Evolutionary conservation across 495 filamentous ascomycete genomes (phyloP), one percentile per base, ranked within the genome.

Genomic region (Aspergillus affinis): DNA sequence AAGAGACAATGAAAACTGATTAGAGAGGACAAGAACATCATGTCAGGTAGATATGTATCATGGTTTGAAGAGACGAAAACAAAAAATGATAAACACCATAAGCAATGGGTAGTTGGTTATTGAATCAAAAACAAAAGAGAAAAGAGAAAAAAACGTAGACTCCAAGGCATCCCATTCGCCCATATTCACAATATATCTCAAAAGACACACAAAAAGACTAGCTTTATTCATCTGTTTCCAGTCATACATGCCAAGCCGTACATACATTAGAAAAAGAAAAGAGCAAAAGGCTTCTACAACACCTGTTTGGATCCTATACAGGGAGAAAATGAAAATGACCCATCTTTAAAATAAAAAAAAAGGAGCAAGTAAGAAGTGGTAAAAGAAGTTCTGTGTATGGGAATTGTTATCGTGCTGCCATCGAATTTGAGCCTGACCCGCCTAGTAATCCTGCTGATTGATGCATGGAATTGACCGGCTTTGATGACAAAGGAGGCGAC

Each of bases 401-500:
- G 36, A 29, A 3, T 10, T 12, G 52, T 52, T 65, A 80, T 59
- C 75, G 75, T 29, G 72, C 68, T 19, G 66, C 65, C 69, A 78
- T 76, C 30, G 72, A 70, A 55, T 69, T 77, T 56, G 70, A 66
- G 30, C 71, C 64, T 30, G 76, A 50, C 20, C 69, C 66, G 65
- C 66, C 54, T 62, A 67, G 51, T 64, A 73, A 50, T 59, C 71
- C 55, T 23, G 61, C 19, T 56, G 76, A 61, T 58, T 74, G 73
- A 62, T 80, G 75, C 32, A 78, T 59, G 29, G 67, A 66, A 56
- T 73, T 72, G 53, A 71, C 71, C 17, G 71, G 58, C 54, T 75
- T 77, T 6, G 73, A 65, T 15, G 70, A 54, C 21, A 74, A 51
- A 20, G 71, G 56, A 18, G 75, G 75, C 12, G 77, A 78, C 10